These are phyloP conservation scores for Cucurbita maxima DNA, from an alignment of 306 rosid genomes.

Conservation along the genomic window DNA sequence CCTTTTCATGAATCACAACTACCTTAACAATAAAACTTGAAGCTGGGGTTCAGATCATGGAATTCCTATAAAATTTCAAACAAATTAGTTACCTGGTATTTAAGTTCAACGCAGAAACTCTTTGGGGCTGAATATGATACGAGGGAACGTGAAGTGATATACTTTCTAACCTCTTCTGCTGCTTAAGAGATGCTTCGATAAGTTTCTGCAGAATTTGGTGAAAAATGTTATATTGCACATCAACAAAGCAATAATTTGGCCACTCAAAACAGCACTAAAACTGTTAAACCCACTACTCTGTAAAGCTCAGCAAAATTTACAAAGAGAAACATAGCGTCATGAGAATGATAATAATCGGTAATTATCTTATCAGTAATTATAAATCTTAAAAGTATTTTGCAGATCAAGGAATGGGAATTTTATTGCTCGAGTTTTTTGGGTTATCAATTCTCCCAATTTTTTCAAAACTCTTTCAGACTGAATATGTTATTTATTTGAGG, in stretches of 20 bases:
- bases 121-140: conserved; percentile 22
- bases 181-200: conserved; percentile 46
- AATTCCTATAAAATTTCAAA: background rate
- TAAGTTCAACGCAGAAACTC: conserved; percentile 20
- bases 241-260: background rate
- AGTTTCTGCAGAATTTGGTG: conserved; percentile 39
- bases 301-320: background rate
- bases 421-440: background rate
- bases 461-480: background rate
- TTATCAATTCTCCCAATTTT: background rate
- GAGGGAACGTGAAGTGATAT: conserved; percentile 44
- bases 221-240: background rate
- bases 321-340: background rate
- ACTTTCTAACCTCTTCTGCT: conserved; percentile 71
- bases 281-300: background rate
- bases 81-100: conserved; percentile 32
- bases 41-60: background rate
- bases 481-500: background rate
- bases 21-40: background rate
- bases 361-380: background rate
- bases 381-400: background rate
- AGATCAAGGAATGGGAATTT: background rate
- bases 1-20: background rate
- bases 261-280: background rate
- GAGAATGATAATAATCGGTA: background rate